phyloP scores from a whole-genome alignment of 2,329 filamentous ascomycete species.

The Colletotrichum neosansevieriae region DNA sequence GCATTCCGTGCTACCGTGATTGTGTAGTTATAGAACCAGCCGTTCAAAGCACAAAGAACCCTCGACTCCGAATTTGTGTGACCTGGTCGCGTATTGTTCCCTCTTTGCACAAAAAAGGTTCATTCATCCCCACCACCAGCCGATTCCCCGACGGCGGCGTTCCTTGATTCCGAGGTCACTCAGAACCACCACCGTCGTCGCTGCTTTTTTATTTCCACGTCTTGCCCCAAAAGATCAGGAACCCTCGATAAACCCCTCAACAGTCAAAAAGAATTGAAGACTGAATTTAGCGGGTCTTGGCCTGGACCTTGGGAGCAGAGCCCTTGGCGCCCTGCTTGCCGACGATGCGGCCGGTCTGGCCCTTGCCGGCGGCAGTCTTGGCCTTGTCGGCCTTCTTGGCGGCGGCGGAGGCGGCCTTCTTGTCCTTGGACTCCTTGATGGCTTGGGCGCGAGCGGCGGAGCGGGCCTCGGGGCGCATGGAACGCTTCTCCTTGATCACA shows the following conservation, averaged over 20 bases:
- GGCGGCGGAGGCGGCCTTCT: constrained; percentile 88
- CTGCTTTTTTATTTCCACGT: constrained; percentile 37
- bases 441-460: constrained; percentile 88
- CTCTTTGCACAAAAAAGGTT: constrained; percentile 23
- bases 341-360: constrained; percentile 82
- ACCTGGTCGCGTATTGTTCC: constrained; percentile 37
- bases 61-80: constrained; percentile 41
- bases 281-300: constrained; percentile 81
- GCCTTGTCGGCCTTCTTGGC: constrained; percentile 99
- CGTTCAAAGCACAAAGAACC: constrained; percentile 42
- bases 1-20: constrained; percentile 44
- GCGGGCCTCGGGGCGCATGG: constrained; percentile 94
- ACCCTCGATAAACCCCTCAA: constrained; percentile 30
- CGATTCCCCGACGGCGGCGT: neutral
- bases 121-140: constrained; percentile 19
- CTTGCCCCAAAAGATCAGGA: constrained; percentile 1
- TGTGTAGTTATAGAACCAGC: constrained; percentile 43
- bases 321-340: constrained; percentile 99
- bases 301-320: constrained; percentile 84
- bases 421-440: constrained; percentile 98
- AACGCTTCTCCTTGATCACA: constrained; percentile 99
- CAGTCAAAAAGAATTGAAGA: constrained; percentile 1
- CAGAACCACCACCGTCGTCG: neutral
- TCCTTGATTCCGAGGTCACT: neutral
- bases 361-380: constrained; percentile 86